Base-by-base conservation (phyloP, 495 filamentous ascomycete species). In the Podospora didyma region DNA sequence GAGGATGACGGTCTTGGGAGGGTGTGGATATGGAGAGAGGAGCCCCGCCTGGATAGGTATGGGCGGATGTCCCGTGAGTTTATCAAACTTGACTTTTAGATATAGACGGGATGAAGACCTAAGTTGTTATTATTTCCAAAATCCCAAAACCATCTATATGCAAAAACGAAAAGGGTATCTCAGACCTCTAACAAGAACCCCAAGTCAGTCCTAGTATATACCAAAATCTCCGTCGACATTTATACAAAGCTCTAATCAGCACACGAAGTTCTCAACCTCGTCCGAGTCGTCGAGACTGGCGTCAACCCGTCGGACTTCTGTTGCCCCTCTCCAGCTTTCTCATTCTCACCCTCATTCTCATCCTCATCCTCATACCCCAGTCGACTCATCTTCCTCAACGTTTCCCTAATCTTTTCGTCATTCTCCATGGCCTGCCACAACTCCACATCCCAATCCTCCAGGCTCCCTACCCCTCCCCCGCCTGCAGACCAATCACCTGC, bases 361-460 rank as follows among this genome's bases (percentile, higher is more conserved):
- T 42, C 39, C n/a, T 42, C 60, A 0, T 56, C 49, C 1, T 56
- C 57, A 19, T 58, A 51, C 7, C 45, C 64, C 24, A 61, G 39
- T 51, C 52, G 48, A 26, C 62, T 63, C 69, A 71, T 69, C 61
- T 51, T 59, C 2, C 61, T 58, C 39, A 76, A 31, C 14, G 64
- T 58, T 49, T 67, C 67, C 22, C 52, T 60, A 2, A 72, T 65
- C 2, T 52, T 60, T 5, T 71, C 65, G 46, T 75, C 70, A 52
- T 70, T 58, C 63, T 78, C 74, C 49, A 78, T 63, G 45, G 73
- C 72, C 57, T 78, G 75, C 75, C 75, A 78, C 7, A 76, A 59
- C 65, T 75, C 69, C 2, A 75, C 59, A 37, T 75, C 74, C 75
- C 73, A 76, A 28, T 78, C 69, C 45, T 75, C 75, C 7, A 69